These are phyloP conservation scores for Beta vulgaris DNA, from an alignment of 148 eudicot genomes.

Conservation along the genomic window DNA sequence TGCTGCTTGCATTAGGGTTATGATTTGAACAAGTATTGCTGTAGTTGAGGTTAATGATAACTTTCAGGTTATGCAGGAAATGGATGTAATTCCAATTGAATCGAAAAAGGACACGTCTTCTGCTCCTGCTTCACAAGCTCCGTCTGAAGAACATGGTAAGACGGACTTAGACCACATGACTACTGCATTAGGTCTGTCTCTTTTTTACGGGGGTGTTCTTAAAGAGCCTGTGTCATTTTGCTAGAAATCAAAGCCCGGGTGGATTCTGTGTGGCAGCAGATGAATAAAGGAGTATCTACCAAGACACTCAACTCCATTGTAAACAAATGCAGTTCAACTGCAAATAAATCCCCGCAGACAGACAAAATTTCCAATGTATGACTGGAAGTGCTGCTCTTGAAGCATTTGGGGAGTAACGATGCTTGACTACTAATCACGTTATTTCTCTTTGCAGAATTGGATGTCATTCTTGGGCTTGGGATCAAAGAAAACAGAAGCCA, in stretches of 20 bases:
- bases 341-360: conserved; percentile 36
- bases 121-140: conserved; percentile 29
- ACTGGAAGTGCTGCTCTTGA: neutral
- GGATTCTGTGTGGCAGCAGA: conserved; percentile 85
- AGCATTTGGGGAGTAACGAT: neutral
- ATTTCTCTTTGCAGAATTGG: conserved; percentile 52
- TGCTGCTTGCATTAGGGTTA: neutral
- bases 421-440: neutral
- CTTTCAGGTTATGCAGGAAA: conserved; percentile 30
- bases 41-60: neutral
- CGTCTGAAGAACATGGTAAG: conserved; percentile 53
- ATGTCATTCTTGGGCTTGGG: conserved; percentile 69
- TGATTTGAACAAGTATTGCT: neutral
- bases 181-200: neutral
- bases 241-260: conserved; percentile 79
- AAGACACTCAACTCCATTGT: conserved; percentile 57
- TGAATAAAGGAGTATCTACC: conserved; percentile 81
- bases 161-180: neutral
- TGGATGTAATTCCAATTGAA: conserved; percentile 32
- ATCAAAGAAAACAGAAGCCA: conserved; percentile 41
- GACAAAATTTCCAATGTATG: conserved; percentile 46
- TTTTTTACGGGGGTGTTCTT: neutral
- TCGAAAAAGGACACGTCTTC: conserved; percentile 35
- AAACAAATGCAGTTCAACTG: conserved; percentile 34
- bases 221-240: conserved; percentile 21